Evolutionary conservation across 352 stramenopile genomes (phyloP), one percentile per base, ranked within the genome.

Genomic region (Phytophthora sp.): DNA sequence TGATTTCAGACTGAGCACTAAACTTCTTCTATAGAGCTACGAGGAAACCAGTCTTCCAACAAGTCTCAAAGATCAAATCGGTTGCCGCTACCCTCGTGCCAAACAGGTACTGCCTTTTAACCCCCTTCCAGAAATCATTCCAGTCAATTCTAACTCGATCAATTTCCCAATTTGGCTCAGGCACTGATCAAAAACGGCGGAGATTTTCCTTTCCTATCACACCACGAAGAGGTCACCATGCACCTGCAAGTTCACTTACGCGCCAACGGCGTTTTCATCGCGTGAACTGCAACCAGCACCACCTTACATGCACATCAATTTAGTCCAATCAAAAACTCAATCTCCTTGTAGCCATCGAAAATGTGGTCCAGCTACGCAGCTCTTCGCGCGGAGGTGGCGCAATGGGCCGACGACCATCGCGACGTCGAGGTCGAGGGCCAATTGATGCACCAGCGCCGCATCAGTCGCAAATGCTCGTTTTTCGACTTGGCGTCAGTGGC

Each of bases 401-500:
- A 58, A 35, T 69, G 64, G 68, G 66, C 44, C 18, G 52, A 66
- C 27, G 41, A 69, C 24, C 38, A 69, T 13, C 30, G 30, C 24
- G 69, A 88, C 45, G 57, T 82, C n/a, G 46, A 70, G 0, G 82
- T 94, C 15, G 66, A 92, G 66, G 86, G 83, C 1, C 83, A 90
- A 52, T 73, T 94, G 11, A 82, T 91, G 78, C 86, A 92, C 55
- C 69, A 82, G 59, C 82, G 86, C 0, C 80, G 83, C 23, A 81
- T 94, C 17, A 91, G 84, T 20, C 79, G 82, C 12, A 88, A 77
- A 54, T 92, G 81, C 54, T 89, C 76, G 15, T 94, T 94, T 73
- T 91, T 82, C 34, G 86, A 94, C 62, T 57, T 94, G 45, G 74
- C 70, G 20, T 79, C 74, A 2, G 51, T 66, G 15, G n/a, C 73